Conservation (phyloP, 2,329 filamentous ascomycete species). For the Cytospora piceae region DNA sequence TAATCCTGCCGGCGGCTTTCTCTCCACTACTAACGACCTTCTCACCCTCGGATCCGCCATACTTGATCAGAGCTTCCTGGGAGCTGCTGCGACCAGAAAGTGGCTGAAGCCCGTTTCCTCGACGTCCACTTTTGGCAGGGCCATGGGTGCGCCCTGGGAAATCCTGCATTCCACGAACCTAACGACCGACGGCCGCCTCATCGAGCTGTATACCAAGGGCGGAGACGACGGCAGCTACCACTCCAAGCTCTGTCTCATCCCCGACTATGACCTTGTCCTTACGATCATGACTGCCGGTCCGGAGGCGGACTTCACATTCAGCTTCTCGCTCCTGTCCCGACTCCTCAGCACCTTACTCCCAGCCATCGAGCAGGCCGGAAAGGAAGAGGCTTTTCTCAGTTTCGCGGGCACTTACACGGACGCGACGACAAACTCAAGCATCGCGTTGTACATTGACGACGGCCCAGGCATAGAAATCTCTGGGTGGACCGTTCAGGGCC, state of each 20-base stretch:
- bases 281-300: slow-evolving; percentile 44
- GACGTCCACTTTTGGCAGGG: slow-evolving; percentile 37
- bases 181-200: slow-evolving; percentile 43
- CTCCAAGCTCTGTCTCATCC: slow-evolving; percentile 45
- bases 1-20: slow-evolving; percentile 34
- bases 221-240: slow-evolving; percentile 50
- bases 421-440: slow-evolving; percentile 43
- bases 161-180: slow-evolving; percentile 40
- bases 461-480: slow-evolving; percentile 45
- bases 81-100: slow-evolving; percentile 34
- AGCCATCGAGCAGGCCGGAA: slow-evolving; percentile 47
- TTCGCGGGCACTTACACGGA: slow-evolving; percentile 46
- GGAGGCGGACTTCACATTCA: slow-evolving; percentile 26
- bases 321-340: slow-evolving; percentile 32
- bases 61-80: slow-evolving; percentile 35
- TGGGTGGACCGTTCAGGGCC: slow-evolving; percentile 45
- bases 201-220: slow-evolving; percentile 53
- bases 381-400: slow-evolving; percentile 36
- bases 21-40: slow-evolving; percentile 38
- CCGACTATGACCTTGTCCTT: slow-evolving; percentile 51
- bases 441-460: slow-evolving; percentile 44
- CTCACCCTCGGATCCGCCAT: slow-evolving; percentile 36
- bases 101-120: slow-evolving; percentile 39
- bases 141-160: slow-evolving; percentile 43
- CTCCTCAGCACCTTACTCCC: slow-evolving; percentile 44